phyloP scores from a whole-genome alignment of 441 rosid species.

The Metrosideros polymorpha region DNA sequence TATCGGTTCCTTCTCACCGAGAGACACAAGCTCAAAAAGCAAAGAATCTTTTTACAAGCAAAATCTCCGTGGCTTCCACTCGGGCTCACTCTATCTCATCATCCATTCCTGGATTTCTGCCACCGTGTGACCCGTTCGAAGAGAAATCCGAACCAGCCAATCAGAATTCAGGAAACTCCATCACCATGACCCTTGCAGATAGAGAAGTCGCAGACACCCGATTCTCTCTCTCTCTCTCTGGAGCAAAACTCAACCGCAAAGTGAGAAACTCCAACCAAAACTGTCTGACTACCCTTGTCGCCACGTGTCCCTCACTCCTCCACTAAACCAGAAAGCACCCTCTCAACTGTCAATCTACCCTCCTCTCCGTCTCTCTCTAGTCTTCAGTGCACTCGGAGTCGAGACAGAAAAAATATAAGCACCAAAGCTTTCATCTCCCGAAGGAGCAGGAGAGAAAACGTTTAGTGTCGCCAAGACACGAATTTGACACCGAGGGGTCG shows the following conservation, averaged over 20 bases:
- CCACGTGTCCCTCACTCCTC: conserved; percentile 70
- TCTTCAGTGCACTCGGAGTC: not conserved
- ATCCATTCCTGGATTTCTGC: not conserved
- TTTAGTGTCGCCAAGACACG: not conserved
- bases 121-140: not conserved
- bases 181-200: conserved; percentile 20
- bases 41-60: conserved; percentile 3
- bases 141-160: conserved; percentile 53
- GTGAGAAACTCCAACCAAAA: not conserved
- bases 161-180: conserved; percentile 45
- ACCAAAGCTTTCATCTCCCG: not conserved
- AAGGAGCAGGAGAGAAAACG: not conserved
- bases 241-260: conserved; percentile 27
- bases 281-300: conserved; percentile 17
- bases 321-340: conserved; percentile 35
- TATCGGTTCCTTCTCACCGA: conserved; percentile 13
- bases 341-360: conserved; percentile 1
- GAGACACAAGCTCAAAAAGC: conserved; percentile 3
- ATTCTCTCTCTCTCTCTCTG: not conserved
- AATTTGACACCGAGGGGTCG: not conserved
- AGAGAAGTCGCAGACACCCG: conserved; percentile 1
- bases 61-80: not conserved
- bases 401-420: not conserved
- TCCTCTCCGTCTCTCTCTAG: not conserved
- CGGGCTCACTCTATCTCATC: conserved; percentile 1